Evolutionary conservation across 2,329 filamentous ascomycete genomes (phyloP), one percentile per base, ranked within the genome.

Genomic region (Trichoderma endophyticum): DNA sequence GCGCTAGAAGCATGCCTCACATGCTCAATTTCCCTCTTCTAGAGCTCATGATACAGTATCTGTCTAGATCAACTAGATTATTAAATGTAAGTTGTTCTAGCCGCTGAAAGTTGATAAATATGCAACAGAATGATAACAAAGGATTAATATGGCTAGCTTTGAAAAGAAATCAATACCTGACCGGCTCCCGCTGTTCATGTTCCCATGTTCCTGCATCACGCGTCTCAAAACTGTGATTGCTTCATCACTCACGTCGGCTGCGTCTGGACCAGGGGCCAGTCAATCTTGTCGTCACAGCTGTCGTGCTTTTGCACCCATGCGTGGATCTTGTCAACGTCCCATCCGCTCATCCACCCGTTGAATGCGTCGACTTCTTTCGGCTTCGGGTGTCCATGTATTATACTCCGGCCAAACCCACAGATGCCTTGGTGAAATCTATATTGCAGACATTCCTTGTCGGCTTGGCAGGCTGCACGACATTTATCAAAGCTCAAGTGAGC

Each of bases 381-480:
- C 6, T 75, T 77, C 4, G 84, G 84, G 28, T 79, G 77, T 15
- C 84, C 84, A 18, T 84, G 77, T 73, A 76, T 79, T 73, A 85
- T 80, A 7, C 78, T 77, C 68, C 75, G 75, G 68, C 78, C 75
- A 34, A 82, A 78, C 6, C 76, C 74, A 74, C 84, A 86, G 54
- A 82, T 74, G 32, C 81, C 78, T n/a, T 82, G 74, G 34, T 79
- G 76, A 75, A 80, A 86, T 34, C 78, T 78, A 74, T 80, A 86
- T 74, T 84, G 83, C 73, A 85, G 80, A 77, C 84, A 86, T 9
- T 76, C 71, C 0, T 73, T 36, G 36, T 78, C 66, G 59, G 76
- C 79, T 54, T 82, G 75, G 75, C 88, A 90, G 3, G 84, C 83
- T 32, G 76, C 76, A 3, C 78, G 79, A 76, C 86, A 89, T 66